Base-by-base conservation (phyloP, 179 eudicot species). In the Vitellaria paradoxa region DNA sequence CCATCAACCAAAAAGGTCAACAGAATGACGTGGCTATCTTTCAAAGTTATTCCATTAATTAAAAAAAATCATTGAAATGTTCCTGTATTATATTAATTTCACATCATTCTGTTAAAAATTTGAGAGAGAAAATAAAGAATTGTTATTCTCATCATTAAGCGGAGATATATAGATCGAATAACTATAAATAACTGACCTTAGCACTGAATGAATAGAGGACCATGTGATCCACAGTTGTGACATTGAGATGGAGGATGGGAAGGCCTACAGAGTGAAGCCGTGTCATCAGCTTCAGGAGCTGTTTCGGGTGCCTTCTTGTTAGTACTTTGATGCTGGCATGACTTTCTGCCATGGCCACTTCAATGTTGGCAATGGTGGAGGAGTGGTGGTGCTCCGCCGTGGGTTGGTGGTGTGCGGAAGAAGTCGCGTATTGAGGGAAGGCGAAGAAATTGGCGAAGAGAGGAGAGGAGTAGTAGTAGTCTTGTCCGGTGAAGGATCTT, bases 221-320 rank as follows among this genome's bases (percentile, higher is more conserved):
- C 64, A 81, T 68, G 11, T 78, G 77, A 80, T 86, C 86, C 74
- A 78, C 79, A 13, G 87, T 78, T 23, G 88, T 85, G 75, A 88
- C 79, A 70, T 82, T 88, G 53, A 88, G 88, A 72, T 87, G 91
- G 49, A 87, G 90, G 63, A 88, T 59, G 4, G 76, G 68, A 8
- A 88, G 87, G 14, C 85, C 70, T 30, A 83, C 45, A 7, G 87
- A 81, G 17, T 78, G 61, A 57, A 88, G 50, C 13, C 82, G 84
- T 17, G 73, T 14, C 12, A 87, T 79, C 79, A 88, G 21, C 52
- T 79, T 82, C 6, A 83, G 46, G 12, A 88, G 84, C 82, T 83
- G 90, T 64, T 82, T 87, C 9, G 91, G 88, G 50, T 74, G 78
- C 76, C 73, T 88, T 21, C 71, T 82, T 24, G 87, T 53, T 20